phyloP scores from a whole-genome alignment of 1,284 basidiomycete genomes.

The Violaceomyces palustris region DNA sequence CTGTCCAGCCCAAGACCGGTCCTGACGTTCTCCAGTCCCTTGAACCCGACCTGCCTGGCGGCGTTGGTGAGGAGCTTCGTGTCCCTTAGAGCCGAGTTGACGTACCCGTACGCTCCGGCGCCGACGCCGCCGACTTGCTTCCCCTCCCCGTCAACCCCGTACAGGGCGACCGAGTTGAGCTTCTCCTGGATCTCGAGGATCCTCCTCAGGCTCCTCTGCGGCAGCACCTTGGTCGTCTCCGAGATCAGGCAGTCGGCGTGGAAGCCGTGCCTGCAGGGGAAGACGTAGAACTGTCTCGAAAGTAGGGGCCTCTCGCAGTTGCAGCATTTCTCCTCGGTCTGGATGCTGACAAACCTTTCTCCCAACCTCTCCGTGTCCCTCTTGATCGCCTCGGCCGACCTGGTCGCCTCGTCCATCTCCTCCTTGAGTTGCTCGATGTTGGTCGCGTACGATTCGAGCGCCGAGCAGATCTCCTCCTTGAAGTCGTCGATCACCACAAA shows the following conservation, averaged over 20 bases:
- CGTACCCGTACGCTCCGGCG: slow-evolving; percentile 12
- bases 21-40: slow-evolving; percentile 13
- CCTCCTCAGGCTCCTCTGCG: slow-evolving; percentile 38
- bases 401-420: slow-evolving; percentile 94
- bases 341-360: slow-evolving; percentile 88
- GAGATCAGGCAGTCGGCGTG: slow-evolving; percentile 52
- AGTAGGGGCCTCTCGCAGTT: slow-evolving; percentile 71
- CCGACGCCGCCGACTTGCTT: not conserved
- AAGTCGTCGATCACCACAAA: slow-evolving; percentile 99
- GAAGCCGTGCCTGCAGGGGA: slow-evolving; percentile 88
- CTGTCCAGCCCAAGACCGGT: slow-evolving; percentile 36
- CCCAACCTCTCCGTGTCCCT: slow-evolving; percentile 78
- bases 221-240: slow-evolving; percentile 43
- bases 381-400: slow-evolving; percentile 87
- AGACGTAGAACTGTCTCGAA: slow-evolving; percentile 91
- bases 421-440: slow-evolving; percentile 84
- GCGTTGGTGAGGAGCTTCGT: no score
- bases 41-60: no score
- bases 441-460: slow-evolving; percentile 85
- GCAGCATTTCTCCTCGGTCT: slow-evolving; percentile 78
- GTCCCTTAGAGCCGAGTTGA: not conserved
- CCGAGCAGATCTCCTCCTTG: slow-evolving; percentile 95
- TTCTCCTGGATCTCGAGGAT: slow-evolving; percentile 42
- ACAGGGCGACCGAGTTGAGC: slow-evolving; percentile 2
- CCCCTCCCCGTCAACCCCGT: no score